Evolutionary conservation across 23 red algal genomes (phyloP).

Genomic region (Agarophyton chilense): DNA sequence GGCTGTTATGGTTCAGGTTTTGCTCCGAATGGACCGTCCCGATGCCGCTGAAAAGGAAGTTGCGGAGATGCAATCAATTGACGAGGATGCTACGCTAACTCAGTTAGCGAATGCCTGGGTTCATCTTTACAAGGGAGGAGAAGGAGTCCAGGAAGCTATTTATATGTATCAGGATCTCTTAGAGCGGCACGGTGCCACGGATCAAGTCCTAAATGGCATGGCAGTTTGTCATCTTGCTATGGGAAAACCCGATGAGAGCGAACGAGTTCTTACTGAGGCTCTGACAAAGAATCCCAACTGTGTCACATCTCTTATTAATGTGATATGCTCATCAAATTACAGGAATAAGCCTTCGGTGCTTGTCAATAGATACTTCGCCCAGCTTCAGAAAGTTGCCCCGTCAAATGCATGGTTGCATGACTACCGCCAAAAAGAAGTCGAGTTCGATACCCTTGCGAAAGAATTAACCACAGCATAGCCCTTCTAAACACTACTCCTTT

Average conservation of each 20-base stretch:
- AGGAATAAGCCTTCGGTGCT: slow-evolving; percentile 58
- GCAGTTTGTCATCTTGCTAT: slow-evolving; percentile 75
- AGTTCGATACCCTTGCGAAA: slow-evolving; percentile 49
- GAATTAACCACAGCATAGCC: slow-evolving; percentile 33
- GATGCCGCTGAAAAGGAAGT: slow-evolving; percentile 77
- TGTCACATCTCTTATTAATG: slow-evolving; percentile 81
- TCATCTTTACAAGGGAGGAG: slow-evolving; percentile 59
- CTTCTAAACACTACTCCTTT: no score
- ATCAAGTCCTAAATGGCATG: slow-evolving; percentile 85
- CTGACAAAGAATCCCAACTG: slow-evolving; percentile 81
- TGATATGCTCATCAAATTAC: slow-evolving; percentile 57
- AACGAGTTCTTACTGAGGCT: slow-evolving; percentile 82
- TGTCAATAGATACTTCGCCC: slow-evolving; percentile 51
- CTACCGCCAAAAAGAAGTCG: slow-evolving; percentile 38
- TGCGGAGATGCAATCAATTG: slow-evolving; percentile 66
- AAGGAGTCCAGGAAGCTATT: slow-evolving; percentile 72
- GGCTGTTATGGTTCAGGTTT: slow-evolving; percentile 77
- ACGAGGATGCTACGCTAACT: slow-evolving; percentile 80
- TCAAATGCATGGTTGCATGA: slow-evolving; percentile 43
- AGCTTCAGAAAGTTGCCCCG: slow-evolving; percentile 39
- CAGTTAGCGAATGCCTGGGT: slow-evolving; percentile 77
- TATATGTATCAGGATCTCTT: slow-evolving; percentile 81
- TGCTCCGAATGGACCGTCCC: slow-evolving; percentile 77
- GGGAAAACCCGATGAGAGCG: slow-evolving; percentile 72
- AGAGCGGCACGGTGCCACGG: slow-evolving; percentile 87